phyloP scores from a whole-genome alignment of 208 protist genomes.

The Trypanosoma vivax region DNA sequence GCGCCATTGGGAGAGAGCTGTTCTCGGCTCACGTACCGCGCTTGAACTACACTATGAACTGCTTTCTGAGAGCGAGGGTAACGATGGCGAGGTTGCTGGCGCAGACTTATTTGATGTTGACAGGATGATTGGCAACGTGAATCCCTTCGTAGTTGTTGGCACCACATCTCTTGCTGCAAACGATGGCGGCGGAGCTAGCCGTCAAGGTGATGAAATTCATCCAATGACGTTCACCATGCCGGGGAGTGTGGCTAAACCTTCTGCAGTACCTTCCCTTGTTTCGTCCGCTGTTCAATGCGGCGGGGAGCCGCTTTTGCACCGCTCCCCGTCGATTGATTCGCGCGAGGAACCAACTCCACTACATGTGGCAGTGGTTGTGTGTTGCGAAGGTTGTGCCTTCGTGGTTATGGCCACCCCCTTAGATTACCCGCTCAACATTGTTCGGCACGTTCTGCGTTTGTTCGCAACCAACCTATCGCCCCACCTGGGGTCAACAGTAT shows the following conservation, averaged over 20 bases:
- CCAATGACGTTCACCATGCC: neutral
- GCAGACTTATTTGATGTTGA: conserved; percentile 29
- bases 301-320: neutral
- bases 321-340: conserved; percentile 14
- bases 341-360: conserved; percentile 28
- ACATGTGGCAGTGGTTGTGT: conserved; percentile 58
- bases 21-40: conserved; percentile 39
- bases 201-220: neutral
- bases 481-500: neutral
- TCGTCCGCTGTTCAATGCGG: neutral
- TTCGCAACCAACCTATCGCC: conserved; percentile 41
- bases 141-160: conserved; percentile 46
- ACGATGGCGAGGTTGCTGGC: conserved; percentile 9
- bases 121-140: conserved; percentile 57
- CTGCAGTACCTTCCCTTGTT: neutral
- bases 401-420: conserved; percentile 44
- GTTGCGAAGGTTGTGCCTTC: conserved; percentile 53
- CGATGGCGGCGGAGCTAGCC: no score
- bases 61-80: conserved; percentile 5
- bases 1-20: conserved; percentile 42
- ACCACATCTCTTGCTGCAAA: conserved; percentile 28
- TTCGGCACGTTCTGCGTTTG: conserved; percentile 37
- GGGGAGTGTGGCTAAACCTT: neutral
- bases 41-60: conserved; percentile 51
- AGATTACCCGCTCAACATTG: conserved; percentile 23